phyloP scores from a whole-genome alignment of 2,329 filamentous ascomycete species.

The Fusarium succisae region DNA sequence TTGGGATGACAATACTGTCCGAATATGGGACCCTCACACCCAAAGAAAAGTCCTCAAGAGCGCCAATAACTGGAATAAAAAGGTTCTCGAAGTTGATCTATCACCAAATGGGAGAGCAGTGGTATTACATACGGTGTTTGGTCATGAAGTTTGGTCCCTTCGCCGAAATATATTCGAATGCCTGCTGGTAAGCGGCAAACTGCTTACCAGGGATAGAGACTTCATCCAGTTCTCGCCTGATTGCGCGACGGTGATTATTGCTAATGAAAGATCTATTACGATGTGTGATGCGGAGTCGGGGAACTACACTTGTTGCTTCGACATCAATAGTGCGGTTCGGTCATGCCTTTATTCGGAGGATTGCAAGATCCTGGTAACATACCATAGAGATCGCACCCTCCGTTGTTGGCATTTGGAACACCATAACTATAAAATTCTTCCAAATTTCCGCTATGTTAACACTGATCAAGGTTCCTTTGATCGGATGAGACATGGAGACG shows the following conservation, averaged over 20 bases:
- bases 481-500: rapidly evolving
- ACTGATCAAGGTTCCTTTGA: rapidly evolving
- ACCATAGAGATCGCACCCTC: rapidly evolving
- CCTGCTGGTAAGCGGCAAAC: not conserved
- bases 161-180: not conserved
- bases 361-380: not conserved
- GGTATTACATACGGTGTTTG: rapidly evolving
- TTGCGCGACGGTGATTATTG: rapidly evolving
- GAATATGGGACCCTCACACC: not conserved
- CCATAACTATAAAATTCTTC: not conserved
- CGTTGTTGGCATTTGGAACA: not conserved
- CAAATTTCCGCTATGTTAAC: rapidly evolving
- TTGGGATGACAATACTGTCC: not conserved
- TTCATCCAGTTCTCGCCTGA: not conserved
- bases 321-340: not conserved
- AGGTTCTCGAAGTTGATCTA: rapidly evolving
- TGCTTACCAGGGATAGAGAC: rapidly evolving
- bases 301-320: rapidly evolving
- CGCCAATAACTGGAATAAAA: rapidly evolving
- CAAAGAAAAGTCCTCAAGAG: rapidly evolving
- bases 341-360: not conserved
- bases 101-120: not conserved
- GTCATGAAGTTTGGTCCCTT: rapidly evolving
- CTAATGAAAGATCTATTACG: rapidly evolving
- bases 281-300: rapidly evolving